These are phyloP conservation scores for Ogataea naganishii DNA, from an alignment of 805 yeast species.

Conservation along the genomic window DNA sequence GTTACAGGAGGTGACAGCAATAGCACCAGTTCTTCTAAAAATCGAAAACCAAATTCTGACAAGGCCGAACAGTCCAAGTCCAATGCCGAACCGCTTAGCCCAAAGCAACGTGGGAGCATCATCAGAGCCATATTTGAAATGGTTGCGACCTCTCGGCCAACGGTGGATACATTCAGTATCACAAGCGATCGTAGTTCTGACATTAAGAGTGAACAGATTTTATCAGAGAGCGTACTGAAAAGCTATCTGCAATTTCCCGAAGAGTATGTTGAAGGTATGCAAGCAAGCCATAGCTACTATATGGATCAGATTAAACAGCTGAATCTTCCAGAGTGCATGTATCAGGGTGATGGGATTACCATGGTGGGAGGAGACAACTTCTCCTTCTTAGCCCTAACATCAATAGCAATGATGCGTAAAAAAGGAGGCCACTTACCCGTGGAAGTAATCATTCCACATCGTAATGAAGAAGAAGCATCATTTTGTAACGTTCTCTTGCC, in stretches of 20 bases:
- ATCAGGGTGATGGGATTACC: slow-evolving; percentile 46
- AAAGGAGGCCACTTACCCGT: slow-evolving; percentile 40
- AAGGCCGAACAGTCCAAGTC: too few relatives aligned
- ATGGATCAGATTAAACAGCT: slow-evolving; percentile 30
- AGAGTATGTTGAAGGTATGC: slow-evolving; percentile 33
- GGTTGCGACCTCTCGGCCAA: slow-evolving; percentile 11
- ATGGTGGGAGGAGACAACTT: slow-evolving; percentile 55
- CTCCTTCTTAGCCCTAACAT: slow-evolving; percentile 42
- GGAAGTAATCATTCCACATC: slow-evolving; percentile 29
- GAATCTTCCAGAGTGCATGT: slow-evolving; percentile 24
- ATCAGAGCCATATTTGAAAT: slow-evolving; percentile 14
- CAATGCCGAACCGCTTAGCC: too few relatives aligned
- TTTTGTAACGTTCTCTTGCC: slow-evolving; percentile 33
- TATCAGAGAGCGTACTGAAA: slow-evolving; percentile 8
- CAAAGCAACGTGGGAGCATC: slow-evolving; percentile 9
- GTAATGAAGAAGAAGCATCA: slow-evolving; percentile 26
- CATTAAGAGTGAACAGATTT: slow-evolving; percentile 6
- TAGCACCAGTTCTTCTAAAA: too few relatives aligned
- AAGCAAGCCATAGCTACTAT: slow-evolving; percentile 33
- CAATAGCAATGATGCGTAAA: slow-evolving; percentile 35
- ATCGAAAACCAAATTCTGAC: too few relatives aligned
- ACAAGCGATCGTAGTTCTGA: slow-evolving; percentile 6
- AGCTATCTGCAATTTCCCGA: slow-evolving; percentile 30
- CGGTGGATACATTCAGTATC: slow-evolving; percentile 7
- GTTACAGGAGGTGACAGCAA: too few relatives aligned